A percentile compares a stretch with the other conserved stretches of the same genome.
Conservation (phyloP, 768 basidiomycete species). For the Coprinopsis cinerea region DNA sequence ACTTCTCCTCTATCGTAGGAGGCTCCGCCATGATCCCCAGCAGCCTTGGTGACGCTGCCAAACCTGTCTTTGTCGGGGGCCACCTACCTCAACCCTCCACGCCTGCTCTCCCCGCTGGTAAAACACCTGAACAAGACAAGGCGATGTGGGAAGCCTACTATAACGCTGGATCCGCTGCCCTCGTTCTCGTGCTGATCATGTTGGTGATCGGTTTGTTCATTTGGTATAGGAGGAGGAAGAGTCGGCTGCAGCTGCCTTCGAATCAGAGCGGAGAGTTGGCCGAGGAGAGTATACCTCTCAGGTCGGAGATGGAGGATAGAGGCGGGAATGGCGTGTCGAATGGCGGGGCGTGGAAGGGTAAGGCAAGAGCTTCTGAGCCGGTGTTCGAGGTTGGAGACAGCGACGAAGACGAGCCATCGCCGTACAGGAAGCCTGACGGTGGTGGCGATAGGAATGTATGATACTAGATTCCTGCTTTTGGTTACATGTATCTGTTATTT, state of each 20-base stretch:
- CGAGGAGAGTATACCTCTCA: constrained; percentile 74
- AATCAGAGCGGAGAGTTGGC: constrained; percentile 19
- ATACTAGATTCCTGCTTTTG: too few relatives aligned
- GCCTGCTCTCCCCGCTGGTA: constrained; percentile 35
- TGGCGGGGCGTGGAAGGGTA: constrained; percentile 39
- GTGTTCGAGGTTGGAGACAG: constrained; percentile 58
- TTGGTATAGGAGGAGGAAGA: constrained; percentile 65
- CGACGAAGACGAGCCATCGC: constrained; percentile 46
- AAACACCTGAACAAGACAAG: constrained; percentile 72
- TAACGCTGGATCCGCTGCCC: constrained; percentile 82
- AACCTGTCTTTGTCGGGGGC: constrained; percentile 54
- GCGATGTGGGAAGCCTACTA: constrained; percentile 98
- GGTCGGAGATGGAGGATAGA: constrained; percentile 23
- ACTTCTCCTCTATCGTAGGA: constrained; percentile 76
- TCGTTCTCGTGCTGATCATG: constrained; percentile 74
- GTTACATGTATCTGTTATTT: not conserved
- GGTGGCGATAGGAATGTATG: not conserved
- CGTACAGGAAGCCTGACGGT: constrained; percentile 21
- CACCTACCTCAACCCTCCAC: constrained; percentile 22
- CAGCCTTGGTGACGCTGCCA: constrained; percentile 60
- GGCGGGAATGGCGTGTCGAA: constrained; percentile 34
- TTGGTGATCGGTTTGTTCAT: constrained; percentile 66
- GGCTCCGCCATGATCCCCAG: constrained; percentile 80
- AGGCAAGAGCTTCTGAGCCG: constrained; percentile 30
- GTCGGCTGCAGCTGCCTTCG: constrained; percentile 31